Conservation (phyloP, 176 grass and related monocot genomes). For the Puya raimondii region DNA sequence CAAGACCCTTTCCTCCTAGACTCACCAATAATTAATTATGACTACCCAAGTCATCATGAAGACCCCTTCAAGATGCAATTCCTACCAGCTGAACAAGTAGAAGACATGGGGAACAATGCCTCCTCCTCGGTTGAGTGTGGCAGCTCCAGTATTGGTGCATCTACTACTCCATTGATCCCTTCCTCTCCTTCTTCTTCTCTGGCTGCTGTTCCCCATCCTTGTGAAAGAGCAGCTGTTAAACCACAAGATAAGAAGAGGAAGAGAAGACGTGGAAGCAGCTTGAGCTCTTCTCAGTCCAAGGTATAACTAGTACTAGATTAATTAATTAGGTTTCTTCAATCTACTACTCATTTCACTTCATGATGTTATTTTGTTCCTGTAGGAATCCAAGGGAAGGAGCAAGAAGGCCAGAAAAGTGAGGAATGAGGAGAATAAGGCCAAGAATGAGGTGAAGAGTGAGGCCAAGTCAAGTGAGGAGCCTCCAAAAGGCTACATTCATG, state of each 20-base stretch:
- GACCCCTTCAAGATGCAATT: background rate
- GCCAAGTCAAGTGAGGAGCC: constrained; percentile 14
- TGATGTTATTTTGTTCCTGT: background rate
- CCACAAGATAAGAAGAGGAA: constrained; percentile 44
- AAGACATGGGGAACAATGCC: constrained; percentile 24
- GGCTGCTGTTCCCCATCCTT: constrained; percentile 12
- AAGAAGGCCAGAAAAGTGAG: constrained; percentile 50
- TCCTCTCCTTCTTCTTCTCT: background rate
- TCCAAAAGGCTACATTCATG: constrained; percentile 87
- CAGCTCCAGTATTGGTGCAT: constrained; percentile 13
- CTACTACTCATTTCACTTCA: constrained; percentile 19
- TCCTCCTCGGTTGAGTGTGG: constrained; percentile 6
- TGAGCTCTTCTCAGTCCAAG: constrained; percentile 57
- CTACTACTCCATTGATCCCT: background rate
- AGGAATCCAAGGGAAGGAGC: constrained; percentile 41
- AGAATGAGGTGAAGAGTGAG: background rate
- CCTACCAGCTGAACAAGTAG: background rate
- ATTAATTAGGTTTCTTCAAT: background rate
- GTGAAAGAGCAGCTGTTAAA: no score
- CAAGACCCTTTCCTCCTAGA: constrained; percentile 22
- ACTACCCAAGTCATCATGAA: background rate
- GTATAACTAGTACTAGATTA: constrained; percentile 16
- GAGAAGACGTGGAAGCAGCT: constrained; percentile 27
- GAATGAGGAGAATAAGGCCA: background rate
- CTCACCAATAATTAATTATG: background rate